Percentiles rank a stretch among this genome's conserved stretches.
Evolutionary conservation across 306 rosid genomes (phyloP).

Genomic region (Elaeagnus macrophylla): DNA sequence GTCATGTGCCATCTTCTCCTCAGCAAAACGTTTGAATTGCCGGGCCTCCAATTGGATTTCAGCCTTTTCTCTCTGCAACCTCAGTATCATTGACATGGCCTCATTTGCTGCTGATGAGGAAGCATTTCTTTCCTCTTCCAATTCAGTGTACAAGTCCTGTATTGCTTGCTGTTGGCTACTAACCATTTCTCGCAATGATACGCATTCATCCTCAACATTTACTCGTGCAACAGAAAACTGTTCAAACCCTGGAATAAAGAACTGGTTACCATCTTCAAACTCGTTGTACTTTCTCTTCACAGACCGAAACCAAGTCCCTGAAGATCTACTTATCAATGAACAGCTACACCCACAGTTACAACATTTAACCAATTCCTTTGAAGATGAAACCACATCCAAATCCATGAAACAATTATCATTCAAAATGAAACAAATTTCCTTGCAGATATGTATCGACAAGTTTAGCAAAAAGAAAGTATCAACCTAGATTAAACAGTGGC

Average conservation of each 20-base stretch:
- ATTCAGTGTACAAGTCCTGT: constrained; percentile 64
- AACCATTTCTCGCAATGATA: constrained; percentile 70
- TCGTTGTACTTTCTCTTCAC: constrained; percentile 76
- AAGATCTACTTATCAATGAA: constrained; percentile 31
- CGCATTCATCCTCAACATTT: constrained; percentile 65
- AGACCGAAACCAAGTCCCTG: constrained; percentile 67
- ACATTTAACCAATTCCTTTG: constrained; percentile 48
- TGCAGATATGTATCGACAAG: constrained; percentile 15
- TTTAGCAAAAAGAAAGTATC: constrained; percentile 15
- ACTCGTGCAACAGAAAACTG: constrained; percentile 47
- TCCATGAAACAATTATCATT: constrained; percentile 69
- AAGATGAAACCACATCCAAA: constrained; percentile 37
- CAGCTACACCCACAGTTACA: constrained; percentile 60
- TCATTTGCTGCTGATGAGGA: constrained; percentile 91
- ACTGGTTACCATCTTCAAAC: constrained; percentile 35
- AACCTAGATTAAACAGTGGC: constrained; percentile 13
- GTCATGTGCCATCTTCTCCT: constrained; percentile 91
- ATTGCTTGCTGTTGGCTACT: constrained; percentile 57
- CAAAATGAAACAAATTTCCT: constrained; percentile 29
- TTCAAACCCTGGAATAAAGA: constrained; percentile 33
- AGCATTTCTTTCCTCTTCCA: constrained; percentile 95
- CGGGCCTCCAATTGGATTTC: constrained; percentile 96
- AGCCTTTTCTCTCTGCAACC: constrained; percentile 98
- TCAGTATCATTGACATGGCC: constrained; percentile 98
- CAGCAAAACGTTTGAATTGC: constrained; percentile 77